Base-by-base conservation (phyloP, 139 green algal genomes). In the Chlamydomonas sphaeroides region DNA sequence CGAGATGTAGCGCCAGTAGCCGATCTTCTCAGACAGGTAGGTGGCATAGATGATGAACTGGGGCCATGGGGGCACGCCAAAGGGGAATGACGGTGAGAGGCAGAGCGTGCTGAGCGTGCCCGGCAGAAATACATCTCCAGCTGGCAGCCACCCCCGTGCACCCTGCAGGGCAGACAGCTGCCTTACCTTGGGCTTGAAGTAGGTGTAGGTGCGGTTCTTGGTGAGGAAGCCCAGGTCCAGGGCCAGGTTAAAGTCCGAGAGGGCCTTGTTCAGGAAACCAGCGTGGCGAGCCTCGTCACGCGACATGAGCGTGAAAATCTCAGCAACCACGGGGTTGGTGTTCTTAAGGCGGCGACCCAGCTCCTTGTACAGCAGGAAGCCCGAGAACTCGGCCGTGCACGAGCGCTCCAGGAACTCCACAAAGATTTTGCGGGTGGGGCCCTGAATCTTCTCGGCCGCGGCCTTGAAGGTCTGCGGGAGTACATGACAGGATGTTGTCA, bases 301-400 rank as follows among this genome's bases (percentile, higher is more conserved):
- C 11, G 95, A 98, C 95, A 99, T 98, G 21, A 99, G 92, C 2
- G 97, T 98, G 94, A 99, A 99, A 78, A 93, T 91, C 83, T 93
- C 90, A 39, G 96, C 96, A 8, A 99, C 94, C 4, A 86, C 83
- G 45, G 96, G 96, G 91, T 96, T 98, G 72, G 88, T 95, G 71
- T 95, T 94, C 95, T 99, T 98, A 41, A 99, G 90, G 72, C 97
- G 94, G 25, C 97, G 89, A 23, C 97, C 97, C 68, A 99, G 93
- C 94, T 99, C 97, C 88, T 99, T 99, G 94, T 99, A 99, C 30
- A 99, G 92, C 65, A 99, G 88, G 92, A 99, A 99, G 77, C 97
- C 97, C 39, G 90, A 96, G 88, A 99, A 99, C 92, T 99, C 97
- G 3, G 97, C 97, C 36, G 97, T 99, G 95, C 97, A 99, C 17